A percentile compares a stretch with the other conserved stretches of the same genome.
Evolutionary conservation across 1,284 basidiomycete genomes (phyloP).

Genomic region (Sutorius eximius): DNA sequence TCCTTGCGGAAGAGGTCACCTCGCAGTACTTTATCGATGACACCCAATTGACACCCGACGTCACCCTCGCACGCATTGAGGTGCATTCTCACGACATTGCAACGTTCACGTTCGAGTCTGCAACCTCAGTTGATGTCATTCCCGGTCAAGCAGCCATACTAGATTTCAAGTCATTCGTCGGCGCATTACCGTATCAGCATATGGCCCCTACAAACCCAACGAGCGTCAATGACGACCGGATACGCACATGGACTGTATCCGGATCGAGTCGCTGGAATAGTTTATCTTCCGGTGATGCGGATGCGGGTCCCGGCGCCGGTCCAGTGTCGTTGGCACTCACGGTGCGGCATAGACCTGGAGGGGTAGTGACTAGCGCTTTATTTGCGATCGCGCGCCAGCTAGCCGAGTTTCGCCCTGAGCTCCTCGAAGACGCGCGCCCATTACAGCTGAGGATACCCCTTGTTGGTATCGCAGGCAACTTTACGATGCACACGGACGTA

Average conservation of each 20-base stretch:
- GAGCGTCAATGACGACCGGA: slow-evolving; percentile 59
- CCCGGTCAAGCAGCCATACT: slow-evolving; percentile 59
- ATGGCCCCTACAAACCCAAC: slow-evolving; percentile 49
- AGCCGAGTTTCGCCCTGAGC: slow-evolving; percentile 37
- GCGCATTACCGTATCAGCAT: slow-evolving; percentile 48
- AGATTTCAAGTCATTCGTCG: slow-evolving; percentile 53
- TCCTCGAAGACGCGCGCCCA: slow-evolving; percentile 39
- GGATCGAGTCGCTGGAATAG: slow-evolving; percentile 19
- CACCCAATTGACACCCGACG: slow-evolving; percentile 29
- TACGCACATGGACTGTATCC: slow-evolving; percentile 68
- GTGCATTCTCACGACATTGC: slow-evolving; percentile 51
- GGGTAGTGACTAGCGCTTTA: slow-evolving; percentile 51
- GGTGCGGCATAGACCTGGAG: slow-evolving; percentile 44
- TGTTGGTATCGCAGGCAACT: slow-evolving; percentile 41
- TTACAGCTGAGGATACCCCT: slow-evolving; percentile 34
- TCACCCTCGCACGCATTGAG: slow-evolving; percentile 37
- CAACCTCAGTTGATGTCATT: slow-evolving; percentile 35
- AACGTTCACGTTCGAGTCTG: slow-evolving; percentile 53
- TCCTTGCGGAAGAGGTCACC: slow-evolving; percentile 49
- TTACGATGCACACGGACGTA: slow-evolving; percentile 24
- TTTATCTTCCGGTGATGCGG: neutral
- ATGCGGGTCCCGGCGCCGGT: neutral
- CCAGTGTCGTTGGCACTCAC: slow-evolving; percentile 20
- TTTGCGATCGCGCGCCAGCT: slow-evolving; percentile 49
- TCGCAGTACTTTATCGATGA: slow-evolving; percentile 29